Percentiles rank a stretch among this genome's conserved stretches.
These are phyloP conservation scores for Microascus cirrosus DNA, from an alignment of 2,329 filamentous ascomycete genomes.

Conservation along the genomic window DNA sequence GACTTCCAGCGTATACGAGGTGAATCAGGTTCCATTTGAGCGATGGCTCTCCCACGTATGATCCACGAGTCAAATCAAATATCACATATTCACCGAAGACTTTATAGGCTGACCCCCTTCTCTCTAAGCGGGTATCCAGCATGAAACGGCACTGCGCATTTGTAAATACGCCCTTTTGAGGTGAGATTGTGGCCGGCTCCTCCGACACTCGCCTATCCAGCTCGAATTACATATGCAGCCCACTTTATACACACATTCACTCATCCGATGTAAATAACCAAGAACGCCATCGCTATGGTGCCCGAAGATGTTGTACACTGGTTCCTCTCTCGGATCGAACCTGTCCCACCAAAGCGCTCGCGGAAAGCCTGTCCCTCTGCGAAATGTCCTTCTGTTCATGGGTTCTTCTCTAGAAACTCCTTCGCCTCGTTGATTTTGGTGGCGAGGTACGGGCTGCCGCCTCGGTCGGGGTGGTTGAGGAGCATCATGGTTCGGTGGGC, in stretches of 20 bases:
- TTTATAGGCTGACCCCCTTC: neutral
- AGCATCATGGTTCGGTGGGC: slow-evolving; percentile 94
- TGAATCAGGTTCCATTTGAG: too few species aligned
- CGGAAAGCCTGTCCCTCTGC: neutral
- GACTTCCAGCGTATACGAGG: too few species aligned
- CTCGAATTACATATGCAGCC: neutral
- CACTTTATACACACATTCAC: neutral
- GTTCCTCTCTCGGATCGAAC: slow-evolving; percentile 7
- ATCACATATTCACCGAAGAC: neutral
- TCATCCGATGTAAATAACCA: slow-evolving; percentile 16
- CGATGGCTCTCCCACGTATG: too few species aligned
- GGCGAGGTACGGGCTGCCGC: slow-evolving; percentile 89
- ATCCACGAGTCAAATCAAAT: too few species aligned
- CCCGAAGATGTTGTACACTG: slow-evolving; percentile 23
- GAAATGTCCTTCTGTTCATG: slow-evolving; percentile 5
- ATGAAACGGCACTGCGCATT: neutral
- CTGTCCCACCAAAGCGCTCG: neutral
- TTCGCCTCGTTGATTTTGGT: slow-evolving; percentile 99
- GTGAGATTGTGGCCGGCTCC: slow-evolving; percentile 3
- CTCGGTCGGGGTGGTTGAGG: slow-evolving; percentile 93
- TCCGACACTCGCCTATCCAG: neutral
- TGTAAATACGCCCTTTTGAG: neutral
- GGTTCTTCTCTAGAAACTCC: slow-evolving; percentile 77
- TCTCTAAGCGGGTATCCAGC: neutral
- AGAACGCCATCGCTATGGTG: slow-evolving; percentile 32